Evolutionary conservation across 1,284 basidiomycete species (phyloP).

Genomic region (Malassezia restricta): DNA sequence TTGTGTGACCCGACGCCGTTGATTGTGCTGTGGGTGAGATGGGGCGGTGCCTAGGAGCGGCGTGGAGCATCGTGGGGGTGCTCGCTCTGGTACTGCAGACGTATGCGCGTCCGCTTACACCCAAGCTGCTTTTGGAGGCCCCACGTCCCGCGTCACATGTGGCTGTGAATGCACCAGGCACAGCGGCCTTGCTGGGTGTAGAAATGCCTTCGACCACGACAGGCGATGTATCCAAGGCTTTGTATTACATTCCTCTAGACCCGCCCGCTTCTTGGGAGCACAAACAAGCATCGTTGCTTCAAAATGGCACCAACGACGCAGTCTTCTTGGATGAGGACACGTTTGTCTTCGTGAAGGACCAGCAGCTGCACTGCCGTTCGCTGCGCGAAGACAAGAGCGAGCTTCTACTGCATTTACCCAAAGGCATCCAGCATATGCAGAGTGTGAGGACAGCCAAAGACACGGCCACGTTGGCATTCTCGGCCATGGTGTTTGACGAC

Average conservation of each 20-base stretch:
- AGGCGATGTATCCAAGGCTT: neutral
- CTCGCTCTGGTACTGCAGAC: neutral
- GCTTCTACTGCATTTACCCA: slow-evolving; percentile 7
- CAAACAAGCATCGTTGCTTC: neutral
- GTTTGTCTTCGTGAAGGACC: neutral
- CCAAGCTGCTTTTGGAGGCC: slow-evolving; percentile 10
- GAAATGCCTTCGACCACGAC: neutral
- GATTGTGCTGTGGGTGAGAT: neutral
- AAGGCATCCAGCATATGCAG: slow-evolving; percentile 4
- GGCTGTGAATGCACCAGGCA: neutral
- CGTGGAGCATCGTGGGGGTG: too few species aligned
- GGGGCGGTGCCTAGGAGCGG: too few species aligned
- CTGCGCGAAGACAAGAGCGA: neutral
- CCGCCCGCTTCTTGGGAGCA: neutral
- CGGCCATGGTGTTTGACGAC: slow-evolving; percentile 25
- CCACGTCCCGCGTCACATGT: slow-evolving; percentile 5
- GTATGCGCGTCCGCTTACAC: neutral
- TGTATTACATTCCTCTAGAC: slow-evolving; percentile 8
- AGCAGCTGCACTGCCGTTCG: neutral
- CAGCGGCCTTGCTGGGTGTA: slow-evolving; percentile 6
- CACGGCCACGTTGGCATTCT: slow-evolving; percentile 18
- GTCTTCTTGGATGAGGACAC: slow-evolving; percentile 2
- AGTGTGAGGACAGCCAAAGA: neutral
- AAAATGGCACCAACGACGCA: neutral
- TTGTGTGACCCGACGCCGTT: neutral